Conservation (phyloP, 257 asterid species). For the Solanum arcanum region DNA sequence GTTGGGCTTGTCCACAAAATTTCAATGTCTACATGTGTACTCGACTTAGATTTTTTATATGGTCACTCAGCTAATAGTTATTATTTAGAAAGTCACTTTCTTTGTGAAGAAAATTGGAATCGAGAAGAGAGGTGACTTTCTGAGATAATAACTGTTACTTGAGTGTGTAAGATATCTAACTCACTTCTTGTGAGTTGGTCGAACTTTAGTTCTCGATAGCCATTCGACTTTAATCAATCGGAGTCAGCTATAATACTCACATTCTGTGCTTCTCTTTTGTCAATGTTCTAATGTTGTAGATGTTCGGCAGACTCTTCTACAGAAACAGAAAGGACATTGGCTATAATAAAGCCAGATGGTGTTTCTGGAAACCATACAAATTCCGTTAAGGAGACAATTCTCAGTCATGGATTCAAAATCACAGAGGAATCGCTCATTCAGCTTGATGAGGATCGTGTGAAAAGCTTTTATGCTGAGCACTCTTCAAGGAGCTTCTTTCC, state of each 20-base stretch:
- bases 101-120: not conserved
- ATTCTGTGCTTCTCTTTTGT: not conserved
- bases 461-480: constrained; percentile 61
- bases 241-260: not conserved
- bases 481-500: constrained; percentile 57
- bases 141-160: not conserved
- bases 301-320: constrained; percentile 20
- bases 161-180: not conserved
- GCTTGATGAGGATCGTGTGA: constrained; percentile 41
- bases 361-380: constrained; percentile 50
- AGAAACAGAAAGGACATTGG: constrained; percentile 59
- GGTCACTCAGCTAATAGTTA: not conserved
- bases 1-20: not conserved
- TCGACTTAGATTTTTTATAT: not conserved
- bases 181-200: not conserved
- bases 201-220: not conserved
- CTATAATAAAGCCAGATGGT: constrained; percentile 82
- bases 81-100: not conserved
- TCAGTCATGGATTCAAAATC: constrained; percentile 48
- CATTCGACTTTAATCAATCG: not conserved
- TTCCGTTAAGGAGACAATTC: constrained; percentile 44
- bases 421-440: constrained; percentile 33
- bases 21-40: not conserved
- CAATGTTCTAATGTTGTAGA: constrained; percentile 20
- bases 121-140: not conserved